Conservation (phyloP, 495 filamentous ascomycete genomes). For the Aspergillus cavernicola region DNA sequence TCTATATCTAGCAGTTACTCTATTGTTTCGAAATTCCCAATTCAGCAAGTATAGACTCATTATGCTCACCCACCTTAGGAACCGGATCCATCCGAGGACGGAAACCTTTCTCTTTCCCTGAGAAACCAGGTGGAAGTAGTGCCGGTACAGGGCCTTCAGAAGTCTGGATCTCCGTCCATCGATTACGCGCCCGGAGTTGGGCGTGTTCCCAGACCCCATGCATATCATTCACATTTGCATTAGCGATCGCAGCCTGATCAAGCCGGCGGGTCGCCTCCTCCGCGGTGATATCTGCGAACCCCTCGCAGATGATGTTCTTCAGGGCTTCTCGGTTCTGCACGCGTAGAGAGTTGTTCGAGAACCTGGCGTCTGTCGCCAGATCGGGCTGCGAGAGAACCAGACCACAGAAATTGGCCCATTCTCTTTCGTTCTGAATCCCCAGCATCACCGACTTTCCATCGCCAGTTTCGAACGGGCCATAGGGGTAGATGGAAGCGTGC, state of each 20-base stretch:
- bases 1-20: no score
- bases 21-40: constrained; percentile 16
- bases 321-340: constrained; percentile 32
- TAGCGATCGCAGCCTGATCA: constrained; percentile 40
- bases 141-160: constrained; percentile 37
- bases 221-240: constrained; percentile 50
- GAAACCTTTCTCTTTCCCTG: constrained; percentile 26
- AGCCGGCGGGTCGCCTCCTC: constrained; percentile 29
- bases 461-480: constrained; percentile 49
- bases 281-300: constrained; percentile 25
- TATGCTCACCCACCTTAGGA: constrained; percentile 41
- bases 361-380: constrained; percentile 32
- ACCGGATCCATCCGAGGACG: constrained; percentile 33
- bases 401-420: constrained; percentile 47
- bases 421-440: constrained; percentile 51
- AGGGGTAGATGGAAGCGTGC: constrained; percentile 50
- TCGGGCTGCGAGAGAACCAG: constrained; percentile 31
- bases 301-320: constrained; percentile 27
- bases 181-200: constrained; percentile 39
- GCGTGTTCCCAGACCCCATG: constrained; percentile 47
- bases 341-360: constrained; percentile 33
- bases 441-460: constrained; percentile 48
- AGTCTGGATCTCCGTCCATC: constrained; percentile 47
- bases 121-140: constrained; percentile 40
- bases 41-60: constrained; percentile 34